Evolutionary conservation across 305 asterid genomes (phyloP).

Genomic region (Solanum hybrid): DNA sequence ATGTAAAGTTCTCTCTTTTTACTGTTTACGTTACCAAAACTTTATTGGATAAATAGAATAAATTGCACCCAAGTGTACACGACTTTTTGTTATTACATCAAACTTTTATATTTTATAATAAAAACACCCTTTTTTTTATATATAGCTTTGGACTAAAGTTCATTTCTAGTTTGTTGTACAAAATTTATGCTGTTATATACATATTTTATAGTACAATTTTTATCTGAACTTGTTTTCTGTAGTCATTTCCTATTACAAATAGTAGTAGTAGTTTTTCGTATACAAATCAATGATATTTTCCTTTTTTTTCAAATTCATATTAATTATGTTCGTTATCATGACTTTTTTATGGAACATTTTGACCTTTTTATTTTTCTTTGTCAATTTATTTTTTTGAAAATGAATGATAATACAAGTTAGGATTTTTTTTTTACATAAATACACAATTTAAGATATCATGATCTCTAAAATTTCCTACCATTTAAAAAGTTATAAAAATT

Average conservation of each 20-base stretch:
- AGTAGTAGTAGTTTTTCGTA: not conserved
- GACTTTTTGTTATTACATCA: not conserved
- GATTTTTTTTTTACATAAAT: not conserved
- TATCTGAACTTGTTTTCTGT: fast-evolving
- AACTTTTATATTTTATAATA: too few relatives aligned
- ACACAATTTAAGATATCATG: too few relatives aligned
- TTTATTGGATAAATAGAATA: not conserved
- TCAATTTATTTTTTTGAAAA: not conserved
- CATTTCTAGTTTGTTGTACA: too few relatives aligned
- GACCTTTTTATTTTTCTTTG: not conserved
- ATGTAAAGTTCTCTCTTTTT: not conserved
- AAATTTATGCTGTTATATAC: too few relatives aligned
- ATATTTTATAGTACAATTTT: not conserved
- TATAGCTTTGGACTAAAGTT: too few relatives aligned
- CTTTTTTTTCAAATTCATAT: too few relatives aligned
- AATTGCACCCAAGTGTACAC: not conserved
- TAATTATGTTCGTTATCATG: too few relatives aligned
- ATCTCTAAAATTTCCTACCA: too few relatives aligned
- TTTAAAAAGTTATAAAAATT: too few relatives aligned
- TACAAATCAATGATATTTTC: not conserved
- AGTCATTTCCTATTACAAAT: not conserved
- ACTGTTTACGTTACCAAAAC: not conserved
- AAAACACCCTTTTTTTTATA: not conserved
- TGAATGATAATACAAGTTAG: not conserved
- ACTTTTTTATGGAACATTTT: too few relatives aligned